These are phyloP conservation scores for Metschnikowia continentalis DNA, from an alignment of 805 yeast genomes.

Conservation along the genomic window DNA sequence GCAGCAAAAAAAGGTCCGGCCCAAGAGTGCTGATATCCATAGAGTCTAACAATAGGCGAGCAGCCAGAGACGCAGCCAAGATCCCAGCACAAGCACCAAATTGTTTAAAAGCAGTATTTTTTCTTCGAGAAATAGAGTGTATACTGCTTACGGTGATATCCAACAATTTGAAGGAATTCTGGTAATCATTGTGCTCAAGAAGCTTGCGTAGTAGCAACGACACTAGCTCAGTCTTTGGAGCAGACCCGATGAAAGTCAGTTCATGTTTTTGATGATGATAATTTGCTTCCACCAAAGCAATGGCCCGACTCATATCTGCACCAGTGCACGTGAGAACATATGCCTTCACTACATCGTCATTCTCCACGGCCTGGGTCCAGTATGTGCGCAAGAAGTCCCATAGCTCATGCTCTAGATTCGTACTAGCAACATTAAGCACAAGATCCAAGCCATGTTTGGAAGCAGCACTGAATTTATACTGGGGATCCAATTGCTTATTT, in stretches of 20 bases:
- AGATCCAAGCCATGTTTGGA: constrained; percentile 5
- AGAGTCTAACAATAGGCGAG: not conserved
- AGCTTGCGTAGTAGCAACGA: constrained; percentile 10
- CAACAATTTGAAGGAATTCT: constrained; percentile 14
- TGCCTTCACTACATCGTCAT: constrained; percentile 10
- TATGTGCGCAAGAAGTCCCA: constrained; percentile 12
- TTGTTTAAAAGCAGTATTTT: not conserved
- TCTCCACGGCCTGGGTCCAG: constrained; percentile 10
- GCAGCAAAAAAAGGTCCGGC: not conserved
- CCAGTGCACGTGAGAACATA: constrained; percentile 7
- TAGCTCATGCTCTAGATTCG: constrained; percentile 14
- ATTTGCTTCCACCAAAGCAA: constrained; percentile 11
- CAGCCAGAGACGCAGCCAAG: not conserved
- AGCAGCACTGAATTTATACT: not conserved
- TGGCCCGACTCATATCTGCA: constrained; percentile 7
- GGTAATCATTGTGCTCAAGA: constrained; percentile 12
- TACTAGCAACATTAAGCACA: constrained; percentile 10
- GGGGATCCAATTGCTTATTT: constrained; percentile 5
- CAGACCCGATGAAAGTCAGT: not conserved
- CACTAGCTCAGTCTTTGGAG: constrained; percentile 1
- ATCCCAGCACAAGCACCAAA: not conserved
- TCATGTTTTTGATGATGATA: not conserved
- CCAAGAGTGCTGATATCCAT: not conserved
- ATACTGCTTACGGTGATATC: constrained; percentile 10
- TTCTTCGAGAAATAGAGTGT: not conserved